Evolutionary conservation across 805 yeast genomes (phyloP), one percentile per base, ranked within the genome.

Genomic region (Hanseniaspora jakobsenii): DNA sequence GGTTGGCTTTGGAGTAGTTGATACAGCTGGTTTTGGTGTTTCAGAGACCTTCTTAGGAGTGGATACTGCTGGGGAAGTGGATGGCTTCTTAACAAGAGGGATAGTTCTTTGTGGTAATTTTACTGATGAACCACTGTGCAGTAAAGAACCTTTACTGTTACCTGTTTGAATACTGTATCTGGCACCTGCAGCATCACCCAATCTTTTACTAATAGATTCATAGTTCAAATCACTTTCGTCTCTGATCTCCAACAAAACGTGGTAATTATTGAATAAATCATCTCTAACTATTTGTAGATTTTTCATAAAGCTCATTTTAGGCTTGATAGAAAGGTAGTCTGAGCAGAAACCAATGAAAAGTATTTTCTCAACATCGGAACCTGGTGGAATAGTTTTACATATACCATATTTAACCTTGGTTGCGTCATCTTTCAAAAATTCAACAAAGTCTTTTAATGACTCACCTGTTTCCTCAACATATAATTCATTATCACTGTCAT

Each of bases 271-370:
- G 55, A 82, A 69, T 17, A 75, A 67, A 48, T 70, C 75, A 38
- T 59, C 58, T 22, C 86, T 74, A 17, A 82, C 81, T 32, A 78
- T 82, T 32, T 83, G 85, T 52, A 81, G 78, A 61, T 81, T 82
- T 49, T 75, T 65, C 22, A 89, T 86, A 63, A 78, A 82, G 1
- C 86, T 77, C 36, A 83, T 72, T 54, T 85, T 73, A 22, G 79
- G 69, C 57, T 78, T 81, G 57, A 68, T 70, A 51, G 96, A 94
- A 18, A 94, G 87, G 47, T 89, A 83, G 61, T 91, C 97, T 6
- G 98, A 98, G 65, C 94, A 83, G 95, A 95, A 89, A 41, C 96
- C 97, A 30, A 91, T 69, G 38, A 91, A 67, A 26, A 89, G 72
- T 51, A 83, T 69, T 66, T 91, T 91, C 56, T 75, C 73, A 28